These are phyloP conservation scores for Prunus davidiana DNA, from an alignment of 306 rosid species.

Conservation along the genomic window DNA sequence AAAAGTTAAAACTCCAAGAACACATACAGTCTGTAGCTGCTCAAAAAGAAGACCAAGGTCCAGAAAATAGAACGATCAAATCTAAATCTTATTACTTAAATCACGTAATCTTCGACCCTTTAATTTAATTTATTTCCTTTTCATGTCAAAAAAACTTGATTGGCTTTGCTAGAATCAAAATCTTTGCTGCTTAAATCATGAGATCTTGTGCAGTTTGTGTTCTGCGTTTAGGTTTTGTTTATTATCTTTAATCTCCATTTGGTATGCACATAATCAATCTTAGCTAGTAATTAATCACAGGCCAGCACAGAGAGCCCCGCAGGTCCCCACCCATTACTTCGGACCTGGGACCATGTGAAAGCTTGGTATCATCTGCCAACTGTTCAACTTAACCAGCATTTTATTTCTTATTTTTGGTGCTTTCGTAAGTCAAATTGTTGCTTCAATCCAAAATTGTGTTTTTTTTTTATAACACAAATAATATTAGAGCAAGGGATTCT, in stretches of 20 bases:
- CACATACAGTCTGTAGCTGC: not conserved
- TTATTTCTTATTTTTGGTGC: no score
- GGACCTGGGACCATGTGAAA: not conserved
- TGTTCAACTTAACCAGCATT: not conserved
- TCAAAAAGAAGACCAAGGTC: not conserved
- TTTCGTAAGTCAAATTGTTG: no score
- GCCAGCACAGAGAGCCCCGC: constrained; percentile 4
- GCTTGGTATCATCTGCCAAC: not conserved
- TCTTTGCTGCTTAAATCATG: constrained; percentile 1
- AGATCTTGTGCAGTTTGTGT: not conserved
- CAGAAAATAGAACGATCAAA: not conserved
- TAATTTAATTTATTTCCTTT: not conserved
- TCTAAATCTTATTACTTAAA: constrained; percentile 10
- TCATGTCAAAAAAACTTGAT: not conserved
- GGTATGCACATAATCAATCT: not conserved
- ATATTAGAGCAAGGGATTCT: no score
- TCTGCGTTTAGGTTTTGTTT: not conserved
- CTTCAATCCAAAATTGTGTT: no score
- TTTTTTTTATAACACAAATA: no score
- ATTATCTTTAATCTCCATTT: not conserved
- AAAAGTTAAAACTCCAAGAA: constrained; percentile 6
- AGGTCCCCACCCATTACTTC: not conserved
- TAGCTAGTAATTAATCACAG: not conserved
- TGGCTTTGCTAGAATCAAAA: not conserved
- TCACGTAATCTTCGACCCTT: not conserved